Percentiles rank a stretch among this genome's conserved stretches.
phyloP scores from a whole-genome alignment of 257 asterid genomes.

The Galeopsis tetrahit region DNA sequence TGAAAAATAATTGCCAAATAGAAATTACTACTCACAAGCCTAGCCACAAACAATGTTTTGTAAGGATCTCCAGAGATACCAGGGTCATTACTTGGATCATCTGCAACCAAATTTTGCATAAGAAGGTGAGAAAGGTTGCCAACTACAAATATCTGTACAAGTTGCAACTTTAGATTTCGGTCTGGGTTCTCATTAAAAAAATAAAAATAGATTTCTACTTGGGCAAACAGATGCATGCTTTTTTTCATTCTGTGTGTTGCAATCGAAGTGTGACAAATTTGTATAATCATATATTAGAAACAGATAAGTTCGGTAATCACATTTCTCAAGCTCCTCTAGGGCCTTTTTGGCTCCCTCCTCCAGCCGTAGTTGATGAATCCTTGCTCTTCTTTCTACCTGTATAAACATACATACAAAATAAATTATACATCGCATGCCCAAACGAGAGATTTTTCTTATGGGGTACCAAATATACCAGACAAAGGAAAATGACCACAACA shows the following conservation, averaged over 20 bases:
- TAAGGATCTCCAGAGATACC: conserved; percentile 91
- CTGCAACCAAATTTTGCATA: conserved; percentile 48
- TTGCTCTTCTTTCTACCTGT: conserved; percentile 81
- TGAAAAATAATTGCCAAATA: conserved; percentile 15
- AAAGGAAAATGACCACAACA: neutral
- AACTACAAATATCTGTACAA: conserved; percentile 12
- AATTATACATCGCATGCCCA: conserved; percentile 16
- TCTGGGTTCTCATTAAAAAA: neutral
- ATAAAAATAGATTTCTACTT: neutral
- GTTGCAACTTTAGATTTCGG: neutral
- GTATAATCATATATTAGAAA: neutral
- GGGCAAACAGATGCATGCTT: conserved; percentile 13
- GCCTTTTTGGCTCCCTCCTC: conserved; percentile 95
- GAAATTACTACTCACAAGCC: conserved; percentile 71
- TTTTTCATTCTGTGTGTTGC: neutral
- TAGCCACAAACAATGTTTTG: conserved; percentile 90
- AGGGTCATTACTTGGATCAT: conserved; percentile 87
- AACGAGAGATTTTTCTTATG: neutral
- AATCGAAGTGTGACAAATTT: conserved; percentile 4
- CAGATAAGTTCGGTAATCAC: conserved; percentile 39
- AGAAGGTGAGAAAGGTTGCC: conserved; percentile 16
- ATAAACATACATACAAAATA: conserved; percentile 18
- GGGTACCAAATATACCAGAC: neutral
- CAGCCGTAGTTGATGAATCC: conserved; percentile 81
- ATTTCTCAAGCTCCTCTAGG: conserved; percentile 90